A percentile compares a stretch with the other conserved stretches of the same genome.
phyloP scores from a whole-genome alignment of 306 rosid species.

The Cercis canadensis region DNA sequence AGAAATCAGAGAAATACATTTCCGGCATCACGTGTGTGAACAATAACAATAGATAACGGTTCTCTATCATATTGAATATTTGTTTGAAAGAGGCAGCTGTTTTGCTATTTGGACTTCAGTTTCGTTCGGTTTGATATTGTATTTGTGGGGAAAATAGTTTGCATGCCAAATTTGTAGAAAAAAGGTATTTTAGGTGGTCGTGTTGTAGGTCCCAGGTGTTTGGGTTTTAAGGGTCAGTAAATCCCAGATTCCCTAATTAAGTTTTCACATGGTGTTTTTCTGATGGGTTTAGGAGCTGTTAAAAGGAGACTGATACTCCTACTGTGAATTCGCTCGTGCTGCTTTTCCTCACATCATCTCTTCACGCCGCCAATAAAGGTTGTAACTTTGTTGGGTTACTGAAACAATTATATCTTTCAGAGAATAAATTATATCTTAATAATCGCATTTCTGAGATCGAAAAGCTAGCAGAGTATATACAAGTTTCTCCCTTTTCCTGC shows the following conservation, averaged over 20 bases:
- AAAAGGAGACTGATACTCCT: not conserved
- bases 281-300: not conserved
- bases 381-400: not conserved
- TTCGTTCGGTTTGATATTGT: not conserved
- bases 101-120: not conserved
- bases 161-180: not conserved
- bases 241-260: slow-evolving; percentile 29
- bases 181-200: not conserved
- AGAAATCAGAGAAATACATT: not conserved
- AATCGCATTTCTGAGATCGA: too few species aligned
- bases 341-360: slow-evolving; percentile 5
- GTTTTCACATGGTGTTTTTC: not conserved
- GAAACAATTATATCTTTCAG: too few species aligned
- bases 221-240: slow-evolving; percentile 1
- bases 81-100: not conserved
- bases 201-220: slow-evolving; percentile 30
- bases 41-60: not conserved
- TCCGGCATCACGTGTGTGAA: not conserved
- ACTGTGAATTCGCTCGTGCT: not conserved
- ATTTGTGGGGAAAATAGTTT: not conserved
- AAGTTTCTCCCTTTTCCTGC: not conserved
- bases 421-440: too few species aligned
- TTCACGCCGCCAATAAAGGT: not conserved
- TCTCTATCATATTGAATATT: not conserved
- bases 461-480: not conserved